These are phyloP conservation scores for fission yeast (Schizosaccharomyces pombe) DNA, from an alignment of 805 yeast genomes.

Conservation along the genomic window DNA sequence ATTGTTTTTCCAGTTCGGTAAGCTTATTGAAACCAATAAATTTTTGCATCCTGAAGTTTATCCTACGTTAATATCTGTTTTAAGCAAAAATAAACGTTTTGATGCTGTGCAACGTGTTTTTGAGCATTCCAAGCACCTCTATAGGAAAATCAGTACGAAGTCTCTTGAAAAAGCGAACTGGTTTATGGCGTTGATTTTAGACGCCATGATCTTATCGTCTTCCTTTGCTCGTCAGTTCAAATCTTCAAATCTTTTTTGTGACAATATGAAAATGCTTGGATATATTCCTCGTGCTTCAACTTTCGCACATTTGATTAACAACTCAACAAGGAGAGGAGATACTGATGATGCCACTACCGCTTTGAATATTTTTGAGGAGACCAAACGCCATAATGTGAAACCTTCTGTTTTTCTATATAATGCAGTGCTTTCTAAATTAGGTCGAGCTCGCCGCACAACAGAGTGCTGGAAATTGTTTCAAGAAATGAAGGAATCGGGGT, in stretches of 20 bases:
- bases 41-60: not conserved
- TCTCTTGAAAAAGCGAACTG: not conserved
- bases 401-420: slow-evolving; percentile 18
- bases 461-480: slow-evolving; percentile 15
- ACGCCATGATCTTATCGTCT: not conserved
- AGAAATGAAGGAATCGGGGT: slow-evolving; percentile 14
- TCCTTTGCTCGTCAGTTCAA: not conserved
- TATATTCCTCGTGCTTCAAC: slow-evolving; percentile 1
- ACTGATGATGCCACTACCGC: slow-evolving; percentile 17
- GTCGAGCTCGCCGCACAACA: slow-evolving; percentile 17
- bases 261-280: not conserved
- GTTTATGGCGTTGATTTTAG: not conserved
- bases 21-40: not conserved
- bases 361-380: slow-evolving; percentile 15
- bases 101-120: not conserved
- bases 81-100: not conserved
- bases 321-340: not conserved
- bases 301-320: not conserved
- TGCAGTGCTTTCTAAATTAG: slow-evolving; percentile 16
- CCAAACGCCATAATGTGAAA: slow-evolving; percentile 11
- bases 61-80: not conserved
- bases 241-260: not conserved
- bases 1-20: not conserved
- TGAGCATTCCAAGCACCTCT: not conserved
- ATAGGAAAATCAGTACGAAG: not conserved